Base-by-base conservation (phyloP, 139 green algal genomes). In the Auxenochlorella pyrenoidosa region DNA sequence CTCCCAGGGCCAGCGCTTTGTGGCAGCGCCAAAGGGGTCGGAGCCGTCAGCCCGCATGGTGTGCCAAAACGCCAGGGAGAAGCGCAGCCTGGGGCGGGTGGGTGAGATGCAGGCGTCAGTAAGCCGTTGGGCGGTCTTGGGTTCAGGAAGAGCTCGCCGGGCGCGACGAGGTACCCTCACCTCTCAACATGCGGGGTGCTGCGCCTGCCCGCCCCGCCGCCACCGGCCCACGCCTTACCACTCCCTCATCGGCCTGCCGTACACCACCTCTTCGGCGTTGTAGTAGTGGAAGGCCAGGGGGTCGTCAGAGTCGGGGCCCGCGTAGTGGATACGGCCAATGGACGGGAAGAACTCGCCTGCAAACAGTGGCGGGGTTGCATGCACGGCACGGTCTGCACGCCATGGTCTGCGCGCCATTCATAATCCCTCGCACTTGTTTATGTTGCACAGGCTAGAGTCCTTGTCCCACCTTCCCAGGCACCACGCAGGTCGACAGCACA, bases 41-140 rank as follows among this genome's bases (percentile, higher is more conserved):
- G 76, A 85, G 8, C 94, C 94, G 60, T 96, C 93, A 6, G 91
- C 94, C 28, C 92, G 84, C 76, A 96, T 93, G 8, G 92, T 95
- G 91, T 97, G 94, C 94, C 94, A 97, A 88, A 94, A 97, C 1
- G 94, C 94, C 34, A 97, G 88, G 72, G 88, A 93, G 80, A 96
- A 95, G 5, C 89, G 82, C 66, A 97, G 88, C 93, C 93, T 94
- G 85, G 34, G 63, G 38, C 2, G 16, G n/a, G 41, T 36, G 5
- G 40, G 5, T 68, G 76, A 3, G 43, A 63, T 63, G 73, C 59
- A n/a, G n/a, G n/a, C n/a, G n/a, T n/a, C n/a, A 78, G 5, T 32
- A 41, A 77, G 68, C 38, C 36, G 12, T 79, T n/a, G n/a, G 41
- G 65, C 59, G 18, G 38, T 2, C 58, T 86, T 77, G 63, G 19